phyloP scores from a whole-genome alignment of 2,329 filamentous ascomycete species.

The Aspergillus sp. region DNA sequence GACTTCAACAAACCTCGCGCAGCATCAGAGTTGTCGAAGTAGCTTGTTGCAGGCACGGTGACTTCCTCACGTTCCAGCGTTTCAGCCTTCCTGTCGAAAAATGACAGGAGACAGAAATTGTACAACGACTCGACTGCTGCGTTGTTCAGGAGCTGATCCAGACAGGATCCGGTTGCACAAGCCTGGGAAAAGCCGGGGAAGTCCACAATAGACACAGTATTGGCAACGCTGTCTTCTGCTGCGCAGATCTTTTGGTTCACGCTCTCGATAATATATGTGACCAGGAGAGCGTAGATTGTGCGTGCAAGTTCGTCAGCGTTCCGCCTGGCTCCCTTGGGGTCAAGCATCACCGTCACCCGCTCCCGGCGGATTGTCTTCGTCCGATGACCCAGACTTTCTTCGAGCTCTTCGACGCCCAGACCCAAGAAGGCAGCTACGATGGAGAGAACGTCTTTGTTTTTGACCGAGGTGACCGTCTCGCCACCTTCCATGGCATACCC shows the following conservation, averaged over 20 bases:
- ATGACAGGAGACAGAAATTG: constrained; percentile 87
- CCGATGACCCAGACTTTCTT: constrained; percentile 86
- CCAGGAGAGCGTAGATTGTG: constrained; percentile 85
- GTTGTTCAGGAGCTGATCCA: constrained; percentile 93
- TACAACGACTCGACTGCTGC: constrained; percentile 87
- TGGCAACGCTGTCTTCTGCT: constrained; percentile 75
- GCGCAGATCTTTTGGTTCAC: constrained; percentile 88
- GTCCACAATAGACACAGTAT: constrained; percentile 90
- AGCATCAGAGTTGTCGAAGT: constrained; percentile 95
- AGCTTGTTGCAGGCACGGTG: constrained; percentile 79
- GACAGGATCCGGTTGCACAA: constrained; percentile 68
- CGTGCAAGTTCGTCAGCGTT: constrained; percentile 92
- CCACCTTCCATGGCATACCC: constrained; percentile 93
- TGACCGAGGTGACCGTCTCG: constrained; percentile 75
- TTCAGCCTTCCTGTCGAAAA: constrained; percentile 91
- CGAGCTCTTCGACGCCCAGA: constrained; percentile 69
- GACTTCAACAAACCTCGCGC: constrained; percentile 85
- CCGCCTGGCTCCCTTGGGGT: constrained; percentile 76
- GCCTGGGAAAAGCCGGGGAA: constrained; percentile 92
- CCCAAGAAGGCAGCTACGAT: constrained; percentile 93
- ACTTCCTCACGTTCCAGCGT: constrained; percentile 93
- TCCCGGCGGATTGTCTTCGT: constrained; percentile 94
- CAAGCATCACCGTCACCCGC: constrained; percentile 96
- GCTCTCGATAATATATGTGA: constrained; percentile 86
- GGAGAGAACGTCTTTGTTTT: constrained; percentile 81